phyloP scores from a whole-genome alignment of 2,329 filamentous ascomycete species.

The Plenodomus lindquistii region DNA sequence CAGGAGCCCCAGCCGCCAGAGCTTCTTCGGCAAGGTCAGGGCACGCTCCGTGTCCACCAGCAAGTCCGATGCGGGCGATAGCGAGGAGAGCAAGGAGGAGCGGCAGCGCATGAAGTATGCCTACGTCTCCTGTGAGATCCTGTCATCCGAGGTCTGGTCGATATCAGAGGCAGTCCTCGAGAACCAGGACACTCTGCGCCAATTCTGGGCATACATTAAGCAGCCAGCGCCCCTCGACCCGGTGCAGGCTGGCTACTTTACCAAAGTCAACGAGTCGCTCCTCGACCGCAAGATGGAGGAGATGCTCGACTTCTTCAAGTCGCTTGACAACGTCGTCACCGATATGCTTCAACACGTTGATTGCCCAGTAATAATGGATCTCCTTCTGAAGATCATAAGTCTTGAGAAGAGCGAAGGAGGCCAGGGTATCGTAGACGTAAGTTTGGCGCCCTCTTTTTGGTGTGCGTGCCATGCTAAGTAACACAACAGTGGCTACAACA shows the following conservation, averaged over 20 bases:
- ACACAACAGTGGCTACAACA: slow-evolving; percentile 79
- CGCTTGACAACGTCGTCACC: slow-evolving; percentile 76
- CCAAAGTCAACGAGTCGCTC: slow-evolving; percentile 96
- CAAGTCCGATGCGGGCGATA: slow-evolving; percentile 48
- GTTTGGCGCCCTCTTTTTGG: slow-evolving; percentile 30
- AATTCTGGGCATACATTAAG: slow-evolving; percentile 91
- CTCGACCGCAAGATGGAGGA: slow-evolving; percentile 98
- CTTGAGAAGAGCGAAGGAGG: slow-evolving; percentile 90
- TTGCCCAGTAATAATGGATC: slow-evolving; percentile 97
- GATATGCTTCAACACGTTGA: slow-evolving; percentile 93
- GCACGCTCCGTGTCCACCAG: slow-evolving; percentile 50
- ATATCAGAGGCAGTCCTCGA: slow-evolving; percentile 92
- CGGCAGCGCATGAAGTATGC: slow-evolving; percentile 93
- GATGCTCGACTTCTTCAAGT: slow-evolving; percentile 89
- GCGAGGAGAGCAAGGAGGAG: slow-evolving; percentile 73
- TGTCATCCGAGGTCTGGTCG: slow-evolving; percentile 96
- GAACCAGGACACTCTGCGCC: slow-evolving; percentile 73
- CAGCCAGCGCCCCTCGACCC: slow-evolving; percentile 85
- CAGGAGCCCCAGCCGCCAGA: slow-evolving; percentile 35
- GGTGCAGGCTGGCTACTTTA: slow-evolving; percentile 95
- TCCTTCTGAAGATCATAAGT: slow-evolving; percentile 94
- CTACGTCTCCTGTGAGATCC: slow-evolving; percentile 87
- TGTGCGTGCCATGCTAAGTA: slow-evolving; percentile 4
- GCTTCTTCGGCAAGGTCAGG: slow-evolving; percentile 53
- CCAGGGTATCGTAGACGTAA: slow-evolving; percentile 89